phyloP scores from a whole-genome alignment of 805 yeast genomes.

The Suhomyces vadensis region DNA sequence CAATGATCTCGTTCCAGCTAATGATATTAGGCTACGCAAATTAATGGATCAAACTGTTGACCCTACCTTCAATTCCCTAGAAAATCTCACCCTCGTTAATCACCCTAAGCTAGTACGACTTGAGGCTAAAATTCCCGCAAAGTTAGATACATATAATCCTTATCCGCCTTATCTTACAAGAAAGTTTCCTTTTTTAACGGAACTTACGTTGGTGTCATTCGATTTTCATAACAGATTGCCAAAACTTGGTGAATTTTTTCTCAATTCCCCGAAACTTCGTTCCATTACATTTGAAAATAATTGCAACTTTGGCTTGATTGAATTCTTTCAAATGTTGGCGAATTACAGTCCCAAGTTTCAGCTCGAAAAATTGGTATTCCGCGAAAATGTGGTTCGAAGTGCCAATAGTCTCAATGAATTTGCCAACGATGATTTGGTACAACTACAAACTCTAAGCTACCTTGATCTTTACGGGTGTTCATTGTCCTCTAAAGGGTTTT shows the following conservation, averaged over 20 bases:
- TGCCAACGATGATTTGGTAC: constrained; percentile 21
- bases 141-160: constrained; percentile 23
- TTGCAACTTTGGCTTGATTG: constrained; percentile 25
- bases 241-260: constrained; percentile 29
- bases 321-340: constrained; percentile 28
- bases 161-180: constrained; percentile 25
- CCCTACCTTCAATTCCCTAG: constrained; percentile 12
- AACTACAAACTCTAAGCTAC: constrained; percentile 21
- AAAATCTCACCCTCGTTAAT: constrained; percentile 26
- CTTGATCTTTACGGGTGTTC: constrained; percentile 30
- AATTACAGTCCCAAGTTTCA: constrained; percentile 30
- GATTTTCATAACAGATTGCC: constrained; percentile 30
- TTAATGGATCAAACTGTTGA: background rate
- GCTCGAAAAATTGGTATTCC: constrained; percentile 27
- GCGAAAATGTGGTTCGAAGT: constrained; percentile 27
- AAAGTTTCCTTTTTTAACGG: constrained; percentile 24
- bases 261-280: constrained; percentile 17
- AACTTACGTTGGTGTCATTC: constrained; percentile 31
- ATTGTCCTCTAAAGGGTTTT: constrained; percentile 14
- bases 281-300: constrained; percentile 37
- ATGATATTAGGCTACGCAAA: constrained; percentile 15
- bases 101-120: constrained; percentile 24
- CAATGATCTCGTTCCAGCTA: constrained; percentile 19
- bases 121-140: constrained; percentile 10
- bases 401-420: constrained; percentile 31